Base-by-base conservation (phyloP, 2,329 filamentous ascomycete species). In the Fusarium brevicatenulatum region DNA sequence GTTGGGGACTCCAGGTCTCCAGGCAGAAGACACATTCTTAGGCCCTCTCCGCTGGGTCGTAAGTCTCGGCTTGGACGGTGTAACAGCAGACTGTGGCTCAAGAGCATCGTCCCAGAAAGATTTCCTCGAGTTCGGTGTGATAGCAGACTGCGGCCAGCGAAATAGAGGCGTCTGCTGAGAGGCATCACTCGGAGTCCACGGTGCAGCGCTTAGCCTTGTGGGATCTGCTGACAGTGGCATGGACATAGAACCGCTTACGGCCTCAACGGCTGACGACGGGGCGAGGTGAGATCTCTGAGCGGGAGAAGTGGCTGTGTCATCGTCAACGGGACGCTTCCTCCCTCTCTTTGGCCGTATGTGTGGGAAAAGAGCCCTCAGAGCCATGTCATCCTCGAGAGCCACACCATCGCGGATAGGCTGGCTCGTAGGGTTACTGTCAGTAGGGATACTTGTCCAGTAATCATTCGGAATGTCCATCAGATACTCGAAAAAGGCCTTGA, bases 401-500 rank as follows among this genome's bases (percentile, higher is more conserved):
- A 98, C 94, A 11, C 94, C 94, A 81, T 97, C 95, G 49, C 95
- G 90, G 21, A 90, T 89, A 37, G 88, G 86, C 43, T 91, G 87
- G 32, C 88, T 88, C 40, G 91, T 86, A 5, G 92, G 89, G 60
- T 91, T 88, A 36, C 88, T 85, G 19, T 88, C 86, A 10, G 87
- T 84, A 1, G 95, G 95, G 30, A 97, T 88, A 40, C 94, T 89
- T 21, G 89, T 91, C 85, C 92, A 97, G 81, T 98, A 98, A 1
- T 89, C 83, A 81, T 97, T 94, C 32, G 89, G 85, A 72, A 94
- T 94, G 54, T 91, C 90, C 70, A 95, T 87, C 25, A 97, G 89
- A 80, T 94, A 98, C 80, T 97, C 94, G 78, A 97, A 98, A 80
- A 98, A 98, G 16, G 94, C 93, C 85, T 97, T 94, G 58, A 97